These are phyloP conservation scores for Epichloe aotearoae DNA, from an alignment of 2,329 filamentous ascomycete species.

Conservation along the genomic window DNA sequence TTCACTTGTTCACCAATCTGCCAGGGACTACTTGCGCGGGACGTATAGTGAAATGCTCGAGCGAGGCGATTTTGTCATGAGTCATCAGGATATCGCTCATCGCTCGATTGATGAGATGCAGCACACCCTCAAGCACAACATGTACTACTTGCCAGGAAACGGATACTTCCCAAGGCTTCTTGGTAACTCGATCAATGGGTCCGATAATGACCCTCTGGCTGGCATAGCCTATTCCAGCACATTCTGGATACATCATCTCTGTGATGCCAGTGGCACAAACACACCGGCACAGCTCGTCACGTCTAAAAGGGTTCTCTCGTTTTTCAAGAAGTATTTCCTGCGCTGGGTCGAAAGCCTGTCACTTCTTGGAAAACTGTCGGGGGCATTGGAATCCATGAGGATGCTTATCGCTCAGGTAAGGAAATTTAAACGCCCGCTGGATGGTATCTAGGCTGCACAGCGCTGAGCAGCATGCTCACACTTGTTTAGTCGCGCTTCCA, in stretches of 20 bases:
- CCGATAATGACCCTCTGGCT: constrained; percentile 9
- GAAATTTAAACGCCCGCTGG: neutral
- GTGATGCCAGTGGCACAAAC: neutral
- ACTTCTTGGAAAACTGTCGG: constrained; percentile 7
- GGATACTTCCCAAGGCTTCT: constrained; percentile 13
- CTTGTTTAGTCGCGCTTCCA: neutral
- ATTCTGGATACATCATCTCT: constrained; percentile 22
- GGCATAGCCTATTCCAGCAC: constrained; percentile 16
- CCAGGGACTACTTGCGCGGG: constrained; percentile 25
- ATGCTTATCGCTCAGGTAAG: constrained; percentile 5
- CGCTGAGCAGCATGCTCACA: neutral
- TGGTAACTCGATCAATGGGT: constrained; percentile 3
- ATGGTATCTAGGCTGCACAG: neutral
- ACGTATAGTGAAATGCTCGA: constrained; percentile 15
- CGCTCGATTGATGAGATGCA: constrained; percentile 21
- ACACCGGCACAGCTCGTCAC: constrained; percentile 5
- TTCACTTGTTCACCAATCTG: constrained; percentile 30
- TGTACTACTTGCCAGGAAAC: constrained; percentile 17
- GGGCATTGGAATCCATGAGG: constrained; percentile 3
- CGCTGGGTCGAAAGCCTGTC: constrained; percentile 10
- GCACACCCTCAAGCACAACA: constrained; percentile 20
- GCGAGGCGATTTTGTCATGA: constrained; percentile 11
- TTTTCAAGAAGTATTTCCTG: constrained; percentile 8
- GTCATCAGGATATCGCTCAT: constrained; percentile 20
- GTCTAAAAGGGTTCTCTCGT: constrained; percentile 10